Percentiles rank a stretch among this genome's conserved stretches.
Conservation (phyloP, 1,139 yeast genomes). For the Ogataea hybrid region DNA sequence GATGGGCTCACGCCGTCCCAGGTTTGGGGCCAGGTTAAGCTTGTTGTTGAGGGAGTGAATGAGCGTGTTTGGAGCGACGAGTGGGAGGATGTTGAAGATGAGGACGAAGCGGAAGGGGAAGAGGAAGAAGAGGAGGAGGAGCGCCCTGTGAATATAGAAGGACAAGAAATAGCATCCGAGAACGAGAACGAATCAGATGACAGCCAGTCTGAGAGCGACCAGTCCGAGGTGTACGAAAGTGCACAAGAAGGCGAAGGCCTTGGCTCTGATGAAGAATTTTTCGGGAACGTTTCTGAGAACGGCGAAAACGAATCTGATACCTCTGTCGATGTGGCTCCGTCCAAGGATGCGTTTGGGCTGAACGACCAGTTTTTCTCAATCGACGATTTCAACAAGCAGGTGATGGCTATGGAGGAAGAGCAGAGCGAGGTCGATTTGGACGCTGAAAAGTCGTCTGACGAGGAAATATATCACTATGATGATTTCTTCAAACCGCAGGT, state of each 20-base stretch:
- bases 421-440: slow-evolving; percentile 64
- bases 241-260: slow-evolving; percentile 40
- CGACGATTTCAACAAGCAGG: slow-evolving; percentile 44
- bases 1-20: slow-evolving; percentile 91
- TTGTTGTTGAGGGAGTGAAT: slow-evolving; percentile 71
- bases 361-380: slow-evolving; percentile 86
- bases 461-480: slow-evolving; percentile 68
- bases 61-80: slow-evolving; percentile 46
- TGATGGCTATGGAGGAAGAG: slow-evolving; percentile 36
- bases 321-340: slow-evolving; percentile 25
- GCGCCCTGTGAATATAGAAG: slow-evolving; percentile 27
- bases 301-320: slow-evolving; percentile 28
- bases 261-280: slow-evolving; percentile 27
- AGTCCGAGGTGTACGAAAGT: slow-evolving; percentile 22
- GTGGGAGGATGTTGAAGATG: slow-evolving; percentile 17
- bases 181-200: slow-evolving; percentile 24
- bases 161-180: slow-evolving; percentile 9
- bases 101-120: slow-evolving; percentile 28
- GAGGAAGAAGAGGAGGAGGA: slow-evolving; percentile 27
- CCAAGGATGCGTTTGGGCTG: slow-evolving; percentile 60
- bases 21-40: slow-evolving; percentile 90
- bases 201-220: slow-evolving; percentile 24
- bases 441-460: slow-evolving; percentile 58
- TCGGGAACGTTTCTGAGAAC: slow-evolving; percentile 16
- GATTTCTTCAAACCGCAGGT: slow-evolving; percentile 59